Percentiles rank a stretch among this genome's conserved stretches.
These are phyloP conservation scores for Chaetomiaceae sp. DNA, from an alignment of 2,329 filamentous ascomycete species.

Conservation along the genomic window DNA sequence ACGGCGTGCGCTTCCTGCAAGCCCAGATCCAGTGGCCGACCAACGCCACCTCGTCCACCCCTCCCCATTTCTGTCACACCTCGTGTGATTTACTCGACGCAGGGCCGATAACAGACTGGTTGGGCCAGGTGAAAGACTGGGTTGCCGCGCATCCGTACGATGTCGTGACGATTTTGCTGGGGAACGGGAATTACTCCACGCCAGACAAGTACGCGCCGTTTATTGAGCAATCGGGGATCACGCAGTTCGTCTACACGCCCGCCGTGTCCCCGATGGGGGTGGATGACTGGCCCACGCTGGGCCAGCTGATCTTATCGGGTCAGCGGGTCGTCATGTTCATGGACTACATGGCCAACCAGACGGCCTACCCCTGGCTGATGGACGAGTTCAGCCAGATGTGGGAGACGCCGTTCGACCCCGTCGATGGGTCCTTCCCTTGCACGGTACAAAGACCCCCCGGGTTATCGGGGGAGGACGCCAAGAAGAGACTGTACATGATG, in stretches of 20 bases:
- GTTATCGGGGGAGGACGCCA: slow-evolving; percentile 49
- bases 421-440: slow-evolving; percentile 66
- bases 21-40: slow-evolving; percentile 57
- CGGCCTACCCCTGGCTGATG: slow-evolving; percentile 73
- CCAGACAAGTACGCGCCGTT: slow-evolving; percentile 61
- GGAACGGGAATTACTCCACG: slow-evolving; percentile 71
- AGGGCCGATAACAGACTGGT: slow-evolving; percentile 71
- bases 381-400: slow-evolving; percentile 86
- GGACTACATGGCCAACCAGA: slow-evolving; percentile 80
- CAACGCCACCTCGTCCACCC: slow-evolving; percentile 45
- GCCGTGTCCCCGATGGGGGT: slow-evolving; percentile 65
- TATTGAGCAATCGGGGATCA: slow-evolving; percentile 67
- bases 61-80: slow-evolving; percentile 77
- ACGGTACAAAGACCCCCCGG: slow-evolving; percentile 70
- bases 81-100: slow-evolving; percentile 77
- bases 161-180: slow-evolving; percentile 80
- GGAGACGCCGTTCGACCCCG: slow-evolving; percentile 82
- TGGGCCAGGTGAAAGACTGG: slow-evolving; percentile 67
- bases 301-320: slow-evolving; percentile 65
- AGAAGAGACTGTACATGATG: slow-evolving; percentile 68
- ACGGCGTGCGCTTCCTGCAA: slow-evolving; percentile 65
- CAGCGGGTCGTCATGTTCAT: slow-evolving; percentile 76
- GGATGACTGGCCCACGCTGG: slow-evolving; percentile 78
- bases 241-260: slow-evolving; percentile 69
- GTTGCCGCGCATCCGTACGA: slow-evolving; percentile 75